Percentiles rank a stretch among this genome's conserved stretches.
These are phyloP conservation scores for Apiospora pterosperma DNA, from an alignment of 2,329 filamentous ascomycete genomes.

Conservation along the genomic window DNA sequence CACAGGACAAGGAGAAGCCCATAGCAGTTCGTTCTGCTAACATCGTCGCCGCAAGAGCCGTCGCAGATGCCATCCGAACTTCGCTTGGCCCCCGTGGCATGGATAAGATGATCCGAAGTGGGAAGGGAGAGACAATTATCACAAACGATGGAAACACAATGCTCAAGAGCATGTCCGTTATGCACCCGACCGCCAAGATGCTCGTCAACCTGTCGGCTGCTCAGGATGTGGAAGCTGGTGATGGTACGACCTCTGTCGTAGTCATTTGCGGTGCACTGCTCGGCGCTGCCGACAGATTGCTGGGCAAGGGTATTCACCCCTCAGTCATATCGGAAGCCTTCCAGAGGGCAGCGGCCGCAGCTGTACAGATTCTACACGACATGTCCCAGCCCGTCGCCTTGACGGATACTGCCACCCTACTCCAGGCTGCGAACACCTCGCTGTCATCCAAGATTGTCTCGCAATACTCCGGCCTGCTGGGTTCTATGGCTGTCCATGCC, in stretches of 20 bases:
- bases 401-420: conserved; percentile 80
- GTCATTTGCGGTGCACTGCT: conserved; percentile 95
- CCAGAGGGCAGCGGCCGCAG: conserved; percentile 86
- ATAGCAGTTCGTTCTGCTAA: conserved; percentile 94
- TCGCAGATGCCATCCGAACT: conserved; percentile 95
- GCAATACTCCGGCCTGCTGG: conserved; percentile 90
- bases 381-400: conserved; percentile 95
- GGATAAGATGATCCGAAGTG: conserved; percentile 99
- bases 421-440: conserved; percentile 95
- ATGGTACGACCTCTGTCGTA: conserved; percentile 96
- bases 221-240: conserved; percentile 96
- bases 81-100: conserved; percentile 95
- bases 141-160: conserved; percentile 99
- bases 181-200: conserved; percentile 99
- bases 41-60: conserved; percentile 95
- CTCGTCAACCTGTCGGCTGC: conserved; percentile 94
- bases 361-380: conserved; percentile 85
- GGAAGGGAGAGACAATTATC: conserved; percentile 96
- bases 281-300: conserved; percentile 85
- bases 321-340: conserved; percentile 97
- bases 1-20: conserved; percentile 91
- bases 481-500: conserved; percentile 97
- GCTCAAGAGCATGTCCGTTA: conserved; percentile 97
- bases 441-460: conserved; percentile 98
- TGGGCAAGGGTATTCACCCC: conserved; percentile 92